A percentile compares a stretch with the other conserved stretches of the same genome.
phyloP scores from a whole-genome alignment of 2,329 filamentous ascomycete genomes.

The Penicillium sp. region DNA sequence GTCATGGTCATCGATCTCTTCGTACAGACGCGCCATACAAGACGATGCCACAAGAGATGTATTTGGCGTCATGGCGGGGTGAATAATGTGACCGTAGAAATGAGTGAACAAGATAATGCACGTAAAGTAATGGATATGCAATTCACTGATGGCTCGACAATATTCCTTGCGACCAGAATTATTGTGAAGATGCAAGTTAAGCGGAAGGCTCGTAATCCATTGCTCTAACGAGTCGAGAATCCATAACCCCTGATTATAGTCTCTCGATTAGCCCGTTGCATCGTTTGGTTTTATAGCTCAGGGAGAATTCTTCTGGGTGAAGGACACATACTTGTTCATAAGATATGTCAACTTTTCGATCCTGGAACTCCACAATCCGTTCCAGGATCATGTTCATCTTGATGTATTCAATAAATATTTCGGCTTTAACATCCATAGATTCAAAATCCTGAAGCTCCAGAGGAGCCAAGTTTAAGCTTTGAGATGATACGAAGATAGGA shows the following conservation, averaged over 20 bases:
- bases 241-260: not conserved
- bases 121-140: not conserved
- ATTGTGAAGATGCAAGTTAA: not conserved
- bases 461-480: not conserved
- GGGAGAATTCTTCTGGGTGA: too few relatives aligned
- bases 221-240: not conserved
- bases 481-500: not conserved
- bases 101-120: not conserved
- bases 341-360: not conserved
- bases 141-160: not conserved
- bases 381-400: not conserved
- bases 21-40: not conserved
- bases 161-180: not conserved
- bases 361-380: not conserved
- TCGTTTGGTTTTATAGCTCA: too few relatives aligned
- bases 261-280: not conserved
- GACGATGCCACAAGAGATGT: not conserved
- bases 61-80: not conserved
- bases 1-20: not conserved
- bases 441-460: not conserved
- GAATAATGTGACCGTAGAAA: not conserved
- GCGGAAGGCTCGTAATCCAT: not conserved
- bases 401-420: not conserved
- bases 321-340: not conserved
- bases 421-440: not conserved